Base-by-base conservation (phyloP, 306 rosid genomes). In the Casuarina glauca region DNA sequence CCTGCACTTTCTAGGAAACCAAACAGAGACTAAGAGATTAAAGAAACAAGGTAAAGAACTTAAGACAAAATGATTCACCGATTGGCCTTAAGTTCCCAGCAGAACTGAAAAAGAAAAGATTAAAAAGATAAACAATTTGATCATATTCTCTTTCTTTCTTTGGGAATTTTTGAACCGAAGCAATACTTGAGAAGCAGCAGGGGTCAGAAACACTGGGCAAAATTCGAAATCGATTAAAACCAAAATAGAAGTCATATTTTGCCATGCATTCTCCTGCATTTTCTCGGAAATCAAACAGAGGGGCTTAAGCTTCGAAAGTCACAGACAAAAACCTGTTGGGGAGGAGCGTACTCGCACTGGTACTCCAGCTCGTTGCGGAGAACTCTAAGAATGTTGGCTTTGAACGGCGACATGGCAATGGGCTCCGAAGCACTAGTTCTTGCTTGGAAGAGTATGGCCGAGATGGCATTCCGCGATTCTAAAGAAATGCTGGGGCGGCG, bases 301-400 rank as follows among this genome's bases (percentile, higher is more conserved):
- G 48, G 51, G 51, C 39, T 3, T 16, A 48, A 74, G 12, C 3
- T 39, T 19, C 2, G 62, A 68, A 55, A 13, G 43, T 66, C 8
- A 6, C 41, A 19, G 7, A 12, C 17, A 76, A 52, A 57, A 87
- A 92, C 98, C 97, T 90, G 89, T 5, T 86, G 78, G 2, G 91
- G 91, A 77, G 94, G 97, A 52, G 94, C 92, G 73, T 79, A 88
- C 6, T 86, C 88, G 48, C 58, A 74, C 46, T 84, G 92, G 84
- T 84, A 89, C 75, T 83, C 83, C 35, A 90, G 86, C 76, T 92
- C 97, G 76, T 83, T 87, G 6, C 84, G 84, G n/a, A 92, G 90
- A 19, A 90, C 79, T 82, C 97, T 82, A 60, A 90, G 63, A 54
- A 91, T 86, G 89, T 87, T 90, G 11, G 93, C 83, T 19, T 88